A percentile compares a stretch with the other conserved stretches of the same genome.
These are phyloP conservation scores for Gossypium mustelinum DNA, from an alignment of 345 rosid species.

Conservation along the genomic window DNA sequence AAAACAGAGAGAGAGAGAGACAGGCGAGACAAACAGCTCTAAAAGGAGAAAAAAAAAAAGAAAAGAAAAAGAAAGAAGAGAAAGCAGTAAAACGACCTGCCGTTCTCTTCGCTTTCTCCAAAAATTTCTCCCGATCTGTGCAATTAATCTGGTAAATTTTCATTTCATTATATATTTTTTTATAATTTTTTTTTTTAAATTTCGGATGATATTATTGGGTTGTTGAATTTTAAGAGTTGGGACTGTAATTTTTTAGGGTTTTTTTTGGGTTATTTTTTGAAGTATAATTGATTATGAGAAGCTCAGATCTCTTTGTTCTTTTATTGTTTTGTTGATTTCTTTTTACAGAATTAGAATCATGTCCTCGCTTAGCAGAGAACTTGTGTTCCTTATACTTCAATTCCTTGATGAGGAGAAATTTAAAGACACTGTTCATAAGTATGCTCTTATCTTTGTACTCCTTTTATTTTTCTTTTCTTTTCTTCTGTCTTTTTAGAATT, in stretches of 20 bases:
- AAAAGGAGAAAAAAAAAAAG: not conserved
- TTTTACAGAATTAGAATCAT: conserved; percentile 32
- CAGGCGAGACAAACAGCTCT: not conserved
- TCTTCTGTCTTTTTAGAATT: not conserved
- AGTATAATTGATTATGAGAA: conserved; percentile 17
- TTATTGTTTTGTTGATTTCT: conserved; percentile 15
- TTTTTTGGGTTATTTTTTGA: conserved; percentile 3
- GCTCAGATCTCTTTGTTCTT: conserved; percentile 27
- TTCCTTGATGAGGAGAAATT: conserved; percentile 87
- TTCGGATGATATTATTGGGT: conserved; percentile 2
- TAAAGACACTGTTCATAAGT: conserved; percentile 77
- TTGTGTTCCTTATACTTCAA: conserved; percentile 84
- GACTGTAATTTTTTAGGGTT: conserved; percentile 6
- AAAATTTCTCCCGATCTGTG: conserved; percentile 37
- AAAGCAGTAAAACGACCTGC: conserved; percentile 25
- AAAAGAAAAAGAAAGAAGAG: conserved; percentile 6
- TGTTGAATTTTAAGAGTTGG: not conserved
- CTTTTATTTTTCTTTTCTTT: not conserved
- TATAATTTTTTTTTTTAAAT: not conserved
- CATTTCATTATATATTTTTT: not conserved
- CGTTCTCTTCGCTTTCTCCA: conserved; percentile 18
- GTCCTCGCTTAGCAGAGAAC: conserved; percentile 81
- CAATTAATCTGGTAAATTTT: conserved; percentile 9
- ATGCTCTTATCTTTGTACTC: not conserved
- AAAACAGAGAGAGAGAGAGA: conserved; percentile 6